Evolutionary conservation across 2,329 filamentous ascomycete genomes (phyloP).

Genomic region (Elsinoe ampelina): DNA sequence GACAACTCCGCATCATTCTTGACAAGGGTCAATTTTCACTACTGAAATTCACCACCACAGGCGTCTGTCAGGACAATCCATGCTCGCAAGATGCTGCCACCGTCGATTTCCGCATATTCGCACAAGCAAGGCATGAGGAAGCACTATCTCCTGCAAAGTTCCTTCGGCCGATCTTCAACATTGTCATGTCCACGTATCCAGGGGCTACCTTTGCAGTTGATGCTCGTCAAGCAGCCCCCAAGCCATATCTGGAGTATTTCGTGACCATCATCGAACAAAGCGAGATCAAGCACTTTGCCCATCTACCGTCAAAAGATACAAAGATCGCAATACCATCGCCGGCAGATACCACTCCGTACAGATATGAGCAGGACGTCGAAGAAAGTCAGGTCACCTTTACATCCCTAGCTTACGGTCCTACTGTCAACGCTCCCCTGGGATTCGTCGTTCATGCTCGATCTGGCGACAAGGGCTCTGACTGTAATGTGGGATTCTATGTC

Average conservation of each 20-base stretch:
- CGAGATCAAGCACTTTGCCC: conserved; percentile 22
- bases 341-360: conserved; percentile 2
- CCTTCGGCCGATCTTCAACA: conserved; percentile 20
- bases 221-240: conserved; percentile 20
- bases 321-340: conserved; percentile 6
- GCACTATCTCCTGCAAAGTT: conserved; percentile 25
- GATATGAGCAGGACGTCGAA: background rate
- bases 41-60: conserved; percentile 23
- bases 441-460: conserved; percentile 27
- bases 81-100: conserved; percentile 30
- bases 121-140: conserved; percentile 22
- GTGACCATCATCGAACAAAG: conserved; percentile 24
- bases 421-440: conserved; percentile 30
- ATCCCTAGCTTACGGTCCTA: conserved; percentile 27
- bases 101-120: conserved; percentile 30
- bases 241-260: conserved; percentile 17
- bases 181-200: conserved; percentile 27
- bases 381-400: conserved; percentile 25
- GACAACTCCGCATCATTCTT: conserved; percentile 34
- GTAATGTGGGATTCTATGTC: conserved; percentile 34
- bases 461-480: conserved; percentile 28
- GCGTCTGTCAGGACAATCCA: conserved; percentile 24
- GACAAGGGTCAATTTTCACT: conserved; percentile 20
- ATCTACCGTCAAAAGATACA: conserved; percentile 17
- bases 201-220: conserved; percentile 26